phyloP scores from a whole-genome alignment of 2,329 filamentous ascomycete species.

The Apiospora phragmitis region DNA sequence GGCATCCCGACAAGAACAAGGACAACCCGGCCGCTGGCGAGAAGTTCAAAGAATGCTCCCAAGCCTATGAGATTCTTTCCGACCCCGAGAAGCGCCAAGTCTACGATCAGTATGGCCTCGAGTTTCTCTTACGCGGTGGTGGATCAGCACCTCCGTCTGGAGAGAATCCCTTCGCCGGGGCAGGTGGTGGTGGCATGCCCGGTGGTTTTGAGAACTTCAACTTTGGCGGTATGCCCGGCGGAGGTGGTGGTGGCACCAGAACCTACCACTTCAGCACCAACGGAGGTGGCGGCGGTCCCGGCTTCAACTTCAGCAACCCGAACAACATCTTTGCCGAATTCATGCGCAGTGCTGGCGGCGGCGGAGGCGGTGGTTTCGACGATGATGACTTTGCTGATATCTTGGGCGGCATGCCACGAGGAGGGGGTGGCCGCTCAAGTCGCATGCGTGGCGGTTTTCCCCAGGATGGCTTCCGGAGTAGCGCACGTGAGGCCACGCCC shows the following conservation, averaged over 20 bases:
- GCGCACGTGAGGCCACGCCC: slow-evolving; percentile 60
- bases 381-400: slow-evolving; percentile 29
- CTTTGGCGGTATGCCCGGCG: slow-evolving; percentile 42
- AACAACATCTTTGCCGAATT: slow-evolving; percentile 87
- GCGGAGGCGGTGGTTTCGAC: slow-evolving; percentile 30
- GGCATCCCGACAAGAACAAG: slow-evolving; percentile 98
- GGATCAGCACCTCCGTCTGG: slow-evolving; percentile 60
- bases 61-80: slow-evolving; percentile 96
- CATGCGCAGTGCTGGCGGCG: slow-evolving; percentile 55
- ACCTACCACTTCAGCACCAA: slow-evolving; percentile 67
- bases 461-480: slow-evolving; percentile 24
- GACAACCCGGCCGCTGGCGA: slow-evolving; percentile 82
- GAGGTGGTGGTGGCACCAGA: slow-evolving; percentile 47
- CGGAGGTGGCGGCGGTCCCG: slow-evolving; percentile 49
- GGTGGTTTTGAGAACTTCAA: slow-evolving; percentile 56
- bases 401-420: slow-evolving; percentile 41
- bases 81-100: slow-evolving; percentile 95
- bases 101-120: slow-evolving; percentile 93
- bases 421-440: slow-evolving; percentile 23
- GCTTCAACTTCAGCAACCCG: slow-evolving; percentile 79
- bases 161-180: slow-evolving; percentile 62
- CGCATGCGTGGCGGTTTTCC: slow-evolving; percentile 41
- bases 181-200: slow-evolving; percentile 50
- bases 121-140: slow-evolving; percentile 85
- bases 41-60: slow-evolving; percentile 97